A percentile compares a stretch with the other conserved stretches of the same genome.
Conservation (phyloP, 371 early-diverging fungal genomes). For the Mycotypha africana region DNA sequence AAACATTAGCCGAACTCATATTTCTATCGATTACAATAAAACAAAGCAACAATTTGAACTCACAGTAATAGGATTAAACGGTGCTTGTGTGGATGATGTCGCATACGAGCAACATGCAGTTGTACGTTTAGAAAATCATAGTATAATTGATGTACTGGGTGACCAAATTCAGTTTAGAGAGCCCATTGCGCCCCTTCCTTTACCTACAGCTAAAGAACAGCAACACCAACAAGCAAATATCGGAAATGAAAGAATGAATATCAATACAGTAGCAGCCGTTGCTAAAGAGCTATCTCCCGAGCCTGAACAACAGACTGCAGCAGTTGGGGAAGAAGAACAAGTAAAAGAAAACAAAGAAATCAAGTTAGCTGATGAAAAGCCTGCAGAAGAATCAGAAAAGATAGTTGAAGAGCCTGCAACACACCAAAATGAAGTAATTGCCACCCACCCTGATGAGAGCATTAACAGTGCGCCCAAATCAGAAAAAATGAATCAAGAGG, state of each 20-base stretch:
- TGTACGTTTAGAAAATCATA: constrained; percentile 22
- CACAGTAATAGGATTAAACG: constrained; percentile 53
- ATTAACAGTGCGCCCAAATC: background rate
- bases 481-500: background rate
- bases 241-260: constrained; percentile 1
- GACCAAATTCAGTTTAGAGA: constrained; percentile 20
- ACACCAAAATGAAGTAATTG: constrained; percentile 6
- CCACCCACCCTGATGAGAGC: constrained; percentile 1
- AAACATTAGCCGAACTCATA: constrained; percentile 54
- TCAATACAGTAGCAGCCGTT: constrained; percentile 1
- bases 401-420: constrained; percentile 10
- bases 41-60: constrained; percentile 32
- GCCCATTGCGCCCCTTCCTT: constrained; percentile 10
- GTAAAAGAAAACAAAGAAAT: background rate
- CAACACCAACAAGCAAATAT: background rate
- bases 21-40: constrained; percentile 41
- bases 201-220: constrained; percentile 2
- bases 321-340: background rate
- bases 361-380: constrained; percentile 3
- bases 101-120: constrained; percentile 28
- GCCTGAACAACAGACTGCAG: background rate
- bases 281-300: constrained; percentile 10
- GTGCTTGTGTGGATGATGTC: constrained; percentile 34
- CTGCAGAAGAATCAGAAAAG: constrained; percentile 3
- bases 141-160: constrained; percentile 38